Conservation (phyloP, 164 flowering plant genomes). For the Taxillus chinensis region DNA sequence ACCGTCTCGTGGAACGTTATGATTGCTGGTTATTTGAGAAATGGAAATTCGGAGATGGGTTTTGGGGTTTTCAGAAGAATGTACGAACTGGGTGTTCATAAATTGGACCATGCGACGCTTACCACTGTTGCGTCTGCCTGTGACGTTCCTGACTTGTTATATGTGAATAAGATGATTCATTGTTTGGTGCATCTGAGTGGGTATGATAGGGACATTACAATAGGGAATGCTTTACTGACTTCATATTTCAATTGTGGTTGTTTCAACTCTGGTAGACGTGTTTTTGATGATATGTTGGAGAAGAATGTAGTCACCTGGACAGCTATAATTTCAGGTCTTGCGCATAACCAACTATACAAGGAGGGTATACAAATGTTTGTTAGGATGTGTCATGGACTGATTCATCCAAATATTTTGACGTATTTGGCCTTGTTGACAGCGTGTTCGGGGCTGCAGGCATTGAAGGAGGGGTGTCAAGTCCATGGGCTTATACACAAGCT, state of each 20-base stretch:
- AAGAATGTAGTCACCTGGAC: constrained; percentile 87
- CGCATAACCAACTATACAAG: constrained; percentile 37
- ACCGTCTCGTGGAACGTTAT: constrained; percentile 71
- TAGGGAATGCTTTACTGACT: constrained; percentile 71
- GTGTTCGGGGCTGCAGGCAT: constrained; percentile 58
- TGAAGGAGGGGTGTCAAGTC: constrained; percentile 61
- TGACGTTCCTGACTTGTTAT: constrained; percentile 21
- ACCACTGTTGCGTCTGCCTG: constrained; percentile 61
- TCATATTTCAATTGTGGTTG: constrained; percentile 54
- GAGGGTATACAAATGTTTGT: constrained; percentile 51
- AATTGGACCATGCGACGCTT: constrained; percentile 58
- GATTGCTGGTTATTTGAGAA: constrained; percentile 42
- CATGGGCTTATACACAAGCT: constrained; percentile 56
- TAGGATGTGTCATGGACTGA: constrained; percentile 35
- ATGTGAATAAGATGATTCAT: constrained; percentile 45
- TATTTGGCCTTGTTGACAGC: constrained; percentile 53
- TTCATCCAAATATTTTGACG: constrained; percentile 55
- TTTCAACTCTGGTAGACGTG: constrained; percentile 26
- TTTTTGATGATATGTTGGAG: constrained; percentile 59
- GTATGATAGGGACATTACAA: constrained; percentile 40
- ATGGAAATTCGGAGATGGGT: constrained; percentile 30
- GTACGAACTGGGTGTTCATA: constrained; percentile 18
- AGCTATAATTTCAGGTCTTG: constrained; percentile 68
- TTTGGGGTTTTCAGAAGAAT: constrained; percentile 39
- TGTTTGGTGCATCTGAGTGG: constrained; percentile 45